phyloP scores from a whole-genome alignment of 2,329 filamentous ascomycete species.

The Scopulariopsis brevicaulis region DNA sequence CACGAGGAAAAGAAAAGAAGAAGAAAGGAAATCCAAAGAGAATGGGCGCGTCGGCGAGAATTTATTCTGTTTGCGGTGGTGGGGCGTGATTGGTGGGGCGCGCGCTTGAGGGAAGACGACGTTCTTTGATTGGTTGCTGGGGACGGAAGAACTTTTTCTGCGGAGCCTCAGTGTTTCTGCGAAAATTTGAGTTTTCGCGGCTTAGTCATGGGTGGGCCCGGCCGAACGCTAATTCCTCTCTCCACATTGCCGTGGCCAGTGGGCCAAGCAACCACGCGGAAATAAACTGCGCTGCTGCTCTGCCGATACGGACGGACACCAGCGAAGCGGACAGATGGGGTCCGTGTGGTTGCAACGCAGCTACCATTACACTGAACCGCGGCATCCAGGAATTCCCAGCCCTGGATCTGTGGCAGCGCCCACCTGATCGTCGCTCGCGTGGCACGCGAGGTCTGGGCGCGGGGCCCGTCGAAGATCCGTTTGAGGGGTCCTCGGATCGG shows the following conservation, averaged over 20 bases:
- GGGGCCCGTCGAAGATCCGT: background rate
- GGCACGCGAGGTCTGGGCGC: background rate
- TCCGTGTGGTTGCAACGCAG: background rate
- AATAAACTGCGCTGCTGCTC: background rate
- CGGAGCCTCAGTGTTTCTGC: background rate
- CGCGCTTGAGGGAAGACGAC: background rate
- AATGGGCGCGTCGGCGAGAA: background rate
- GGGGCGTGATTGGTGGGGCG: background rate
- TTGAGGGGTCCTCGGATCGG: background rate
- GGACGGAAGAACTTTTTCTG: background rate
- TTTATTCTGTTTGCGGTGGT: background rate
- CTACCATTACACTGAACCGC: background rate
- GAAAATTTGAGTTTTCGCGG: background rate
- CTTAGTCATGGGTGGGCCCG: background rate
- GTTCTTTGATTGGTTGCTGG: background rate
- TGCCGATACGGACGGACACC: too few species aligned
- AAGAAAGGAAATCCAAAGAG: slow-evolving; percentile 15
- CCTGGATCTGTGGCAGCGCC: background rate
- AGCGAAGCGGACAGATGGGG: background rate
- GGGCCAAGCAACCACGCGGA: background rate
- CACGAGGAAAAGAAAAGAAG: slow-evolving; percentile 50
- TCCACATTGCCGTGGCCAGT: background rate
- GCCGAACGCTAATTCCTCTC: background rate
- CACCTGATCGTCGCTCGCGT: background rate
- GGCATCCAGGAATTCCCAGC: background rate